phyloP scores from a whole-genome alignment of 73 alveolate species.

The Uronychia binucleata region DNA sequence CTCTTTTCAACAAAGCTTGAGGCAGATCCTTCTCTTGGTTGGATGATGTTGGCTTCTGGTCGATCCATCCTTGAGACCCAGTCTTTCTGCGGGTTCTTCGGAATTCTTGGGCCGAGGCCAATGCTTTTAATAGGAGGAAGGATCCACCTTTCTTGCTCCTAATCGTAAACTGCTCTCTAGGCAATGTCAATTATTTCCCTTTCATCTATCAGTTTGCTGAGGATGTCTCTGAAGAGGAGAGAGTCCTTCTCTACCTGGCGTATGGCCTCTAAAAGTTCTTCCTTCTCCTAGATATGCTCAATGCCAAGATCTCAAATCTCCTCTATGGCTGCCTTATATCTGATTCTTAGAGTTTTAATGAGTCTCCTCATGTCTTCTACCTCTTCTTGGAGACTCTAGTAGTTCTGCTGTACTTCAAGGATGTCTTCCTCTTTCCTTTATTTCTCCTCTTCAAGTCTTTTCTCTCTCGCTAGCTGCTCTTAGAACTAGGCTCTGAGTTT shows the following conservation, averaged over 20 bases:
- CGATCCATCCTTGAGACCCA: not conserved
- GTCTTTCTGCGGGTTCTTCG: not conserved
- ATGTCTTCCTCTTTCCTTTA: constrained; percentile 65
- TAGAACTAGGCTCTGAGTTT: constrained; percentile 75
- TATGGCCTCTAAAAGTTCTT: constrained; percentile 81
- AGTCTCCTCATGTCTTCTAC: constrained; percentile 68
- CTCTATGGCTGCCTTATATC: constrained; percentile 54
- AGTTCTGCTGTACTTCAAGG: constrained; percentile 55
- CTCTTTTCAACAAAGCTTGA: not conserved
- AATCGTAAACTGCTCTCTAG: constrained; percentile 21
- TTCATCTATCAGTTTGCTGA: constrained; percentile 11
- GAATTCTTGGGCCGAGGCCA: too few species aligned
- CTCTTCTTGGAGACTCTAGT: constrained; percentile 67
- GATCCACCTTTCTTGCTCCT: constrained; percentile 37
- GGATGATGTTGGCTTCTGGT: not conserved
- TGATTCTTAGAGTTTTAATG: constrained; percentile 46
- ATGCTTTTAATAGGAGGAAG: constrained; percentile 34
- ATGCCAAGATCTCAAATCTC: constrained; percentile 88
- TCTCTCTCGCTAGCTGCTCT: constrained; percentile 79
- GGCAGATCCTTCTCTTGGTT: not conserved
- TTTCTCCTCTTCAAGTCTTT: constrained; percentile 68
- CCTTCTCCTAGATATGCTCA: constrained; percentile 86
- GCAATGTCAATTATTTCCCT: constrained; percentile 28
- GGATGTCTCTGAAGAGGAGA: constrained; percentile 68
- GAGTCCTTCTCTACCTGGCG: constrained; percentile 78